Conservation (phyloP, 1,139 yeast species). For the Blastobotrys buckinghamii region DNA sequence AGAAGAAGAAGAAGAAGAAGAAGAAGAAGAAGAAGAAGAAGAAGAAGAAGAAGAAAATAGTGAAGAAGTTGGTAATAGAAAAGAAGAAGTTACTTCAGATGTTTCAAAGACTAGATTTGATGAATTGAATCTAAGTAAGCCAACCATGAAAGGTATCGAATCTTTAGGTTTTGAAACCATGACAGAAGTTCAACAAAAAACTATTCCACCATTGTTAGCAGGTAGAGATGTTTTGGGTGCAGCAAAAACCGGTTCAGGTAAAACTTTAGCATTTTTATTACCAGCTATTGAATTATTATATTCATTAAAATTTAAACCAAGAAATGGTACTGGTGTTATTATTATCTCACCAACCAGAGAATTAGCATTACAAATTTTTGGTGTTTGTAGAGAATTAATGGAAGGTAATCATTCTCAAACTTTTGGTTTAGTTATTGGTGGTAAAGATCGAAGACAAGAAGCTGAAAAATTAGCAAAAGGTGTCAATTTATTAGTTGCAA, state of each 20-base stretch:
- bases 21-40: slow-evolving; percentile 21
- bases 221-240: slow-evolving; percentile 98
- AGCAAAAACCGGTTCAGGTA: slow-evolving; percentile 98
- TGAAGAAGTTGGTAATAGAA: slow-evolving; percentile 22
- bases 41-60: slow-evolving; percentile 22
- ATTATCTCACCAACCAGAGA: slow-evolving; percentile 88
- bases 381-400: slow-evolving; percentile 93
- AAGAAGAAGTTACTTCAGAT: slow-evolving; percentile 15
- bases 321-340: slow-evolving; percentile 88
- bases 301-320: slow-evolving; percentile 82
- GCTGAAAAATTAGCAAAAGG: slow-evolving; percentile 93
- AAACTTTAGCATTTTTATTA: slow-evolving; percentile 84
- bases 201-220: slow-evolving; percentile 91
- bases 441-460: slow-evolving; percentile 95
- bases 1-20: slow-evolving; percentile 17
- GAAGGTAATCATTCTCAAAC: slow-evolving; percentile 87
- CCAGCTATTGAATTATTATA: slow-evolving; percentile 93
- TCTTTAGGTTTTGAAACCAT: slow-evolving; percentile 84
- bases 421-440: slow-evolving; percentile 94
- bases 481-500: slow-evolving; percentile 87
- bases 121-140: slow-evolving; percentile 68
- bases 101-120: slow-evolving; percentile 32
- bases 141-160: slow-evolving; percentile 58
- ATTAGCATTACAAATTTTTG: slow-evolving; percentile 92
- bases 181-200: slow-evolving; percentile 92